Conservation (phyloP, 2,329 filamentous ascomycete genomes). For the Claviceps africana region DNA sequence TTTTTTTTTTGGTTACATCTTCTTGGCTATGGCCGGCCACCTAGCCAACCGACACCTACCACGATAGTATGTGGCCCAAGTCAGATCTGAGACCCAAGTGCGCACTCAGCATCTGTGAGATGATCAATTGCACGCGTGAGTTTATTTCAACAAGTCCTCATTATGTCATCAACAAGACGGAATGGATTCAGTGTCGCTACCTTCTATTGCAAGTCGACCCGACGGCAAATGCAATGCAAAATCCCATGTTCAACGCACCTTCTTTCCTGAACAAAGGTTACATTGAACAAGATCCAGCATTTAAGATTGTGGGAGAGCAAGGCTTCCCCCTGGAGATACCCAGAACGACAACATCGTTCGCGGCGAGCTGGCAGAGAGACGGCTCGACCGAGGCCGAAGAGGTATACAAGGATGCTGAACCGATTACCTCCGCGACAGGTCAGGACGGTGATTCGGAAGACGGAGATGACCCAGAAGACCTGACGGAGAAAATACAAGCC, state of each 20-base stretch:
- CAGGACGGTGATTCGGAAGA: background rate
- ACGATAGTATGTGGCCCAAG: slow-evolving; percentile 41
- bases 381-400: background rate
- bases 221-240: background rate
- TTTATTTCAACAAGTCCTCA: slow-evolving; percentile 44
- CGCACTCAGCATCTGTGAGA: slow-evolving; percentile 68
- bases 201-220: slow-evolving; percentile 41
- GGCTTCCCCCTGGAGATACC: slow-evolving; percentile 12
- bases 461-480: slow-evolving; percentile 2
- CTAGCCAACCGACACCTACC: background rate
- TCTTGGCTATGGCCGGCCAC: background rate
- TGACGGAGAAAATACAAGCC: background rate
- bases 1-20: background rate
- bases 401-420: background rate
- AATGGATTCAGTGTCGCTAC: slow-evolving; percentile 87
- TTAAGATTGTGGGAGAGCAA: slow-evolving; percentile 4
- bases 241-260: slow-evolving; percentile 7
- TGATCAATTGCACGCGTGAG: slow-evolving; percentile 56
- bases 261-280: slow-evolving; percentile 7
- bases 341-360: slow-evolving; percentile 13
- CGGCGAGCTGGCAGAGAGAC: background rate
- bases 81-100: slow-evolving; percentile 45
- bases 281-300: slow-evolving; percentile 14
- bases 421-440: background rate
- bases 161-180: slow-evolving; percentile 58